These are phyloP conservation scores for Aaosphaeria pasadenensis DNA, from an alignment of 2,329 filamentous ascomycete species.

Conservation along the genomic window DNA sequence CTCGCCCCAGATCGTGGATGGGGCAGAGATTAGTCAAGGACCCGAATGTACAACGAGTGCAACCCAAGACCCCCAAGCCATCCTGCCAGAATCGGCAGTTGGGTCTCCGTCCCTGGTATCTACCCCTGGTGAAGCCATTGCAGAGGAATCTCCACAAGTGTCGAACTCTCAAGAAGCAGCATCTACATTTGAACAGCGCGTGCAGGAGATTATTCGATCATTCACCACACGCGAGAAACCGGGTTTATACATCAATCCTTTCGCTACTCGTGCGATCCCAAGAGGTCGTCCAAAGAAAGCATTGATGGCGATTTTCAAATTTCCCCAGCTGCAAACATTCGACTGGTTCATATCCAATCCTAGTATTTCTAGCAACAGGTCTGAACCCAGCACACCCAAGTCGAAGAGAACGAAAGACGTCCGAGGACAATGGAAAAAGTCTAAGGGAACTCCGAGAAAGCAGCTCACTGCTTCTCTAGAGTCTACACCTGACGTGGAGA, in stretches of 20 bases:
- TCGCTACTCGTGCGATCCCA: constrained; percentile 34
- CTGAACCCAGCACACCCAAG: no score
- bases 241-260: constrained; percentile 46
- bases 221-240: constrained; percentile 29
- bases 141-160: neutral
- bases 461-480: no score
- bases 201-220: constrained; percentile 21
- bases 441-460: neutral
- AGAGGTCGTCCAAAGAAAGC: constrained; percentile 43
- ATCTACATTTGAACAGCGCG: constrained; percentile 4
- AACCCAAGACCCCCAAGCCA: no score
- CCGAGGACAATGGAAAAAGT: no score
- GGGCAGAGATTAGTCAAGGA: no score
- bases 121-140: no score
- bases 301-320: constrained; percentile 43
- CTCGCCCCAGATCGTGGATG: no score
- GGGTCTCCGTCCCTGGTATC: no score
- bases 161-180: neutral
- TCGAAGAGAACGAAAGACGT: no score
- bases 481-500: no score
- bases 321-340: constrained; percentile 24
- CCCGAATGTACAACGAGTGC: no score
- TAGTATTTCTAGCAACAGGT: neutral
- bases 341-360: constrained; percentile 30
- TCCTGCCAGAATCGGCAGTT: no score